Percentiles rank a stretch among this genome's conserved stretches.
These are phyloP conservation scores for Cryptococcus sp. DNA, from an alignment of 1,284 basidiomycete genomes.

Conservation along the genomic window DNA sequence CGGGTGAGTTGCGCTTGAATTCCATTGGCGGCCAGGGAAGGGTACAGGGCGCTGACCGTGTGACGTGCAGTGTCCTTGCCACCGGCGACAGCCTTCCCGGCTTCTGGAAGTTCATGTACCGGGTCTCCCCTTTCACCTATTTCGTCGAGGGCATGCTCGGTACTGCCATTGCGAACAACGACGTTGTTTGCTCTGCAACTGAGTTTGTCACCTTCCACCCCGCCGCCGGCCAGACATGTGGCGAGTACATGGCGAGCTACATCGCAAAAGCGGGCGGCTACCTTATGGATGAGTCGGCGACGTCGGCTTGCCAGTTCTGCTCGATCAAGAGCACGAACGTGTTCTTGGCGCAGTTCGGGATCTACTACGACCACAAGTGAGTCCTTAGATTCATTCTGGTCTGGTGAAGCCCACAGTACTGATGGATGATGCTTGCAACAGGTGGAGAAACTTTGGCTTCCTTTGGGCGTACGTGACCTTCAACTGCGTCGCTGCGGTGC, in stretches of 20 bases:
- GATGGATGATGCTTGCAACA: background rate
- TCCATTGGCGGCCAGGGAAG: background rate
- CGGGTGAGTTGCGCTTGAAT: slow-evolving; percentile 27
- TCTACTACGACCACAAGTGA: slow-evolving; percentile 55
- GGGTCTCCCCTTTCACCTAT: slow-evolving; percentile 67
- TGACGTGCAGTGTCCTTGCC: slow-evolving; percentile 51
- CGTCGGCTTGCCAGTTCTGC: slow-evolving; percentile 49
- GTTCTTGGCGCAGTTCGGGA: slow-evolving; percentile 59
- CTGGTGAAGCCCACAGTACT: background rate
- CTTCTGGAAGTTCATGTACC: slow-evolving; percentile 84
- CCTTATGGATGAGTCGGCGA: slow-evolving; percentile 36
- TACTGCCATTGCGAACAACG: slow-evolving; percentile 41
- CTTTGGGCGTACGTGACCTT: slow-evolving; percentile 63
- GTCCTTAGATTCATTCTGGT: slow-evolving; percentile 17
- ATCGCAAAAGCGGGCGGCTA: slow-evolving; percentile 46
- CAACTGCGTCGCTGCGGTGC: slow-evolving; percentile 52
- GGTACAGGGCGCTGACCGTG: slow-evolving; percentile 9
- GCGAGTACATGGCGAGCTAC: slow-evolving; percentile 46
- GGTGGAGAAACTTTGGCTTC: slow-evolving; percentile 65
- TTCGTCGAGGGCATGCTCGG: slow-evolving; percentile 50
- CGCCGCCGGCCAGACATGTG: slow-evolving; percentile 51
- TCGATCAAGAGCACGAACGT: slow-evolving; percentile 56
- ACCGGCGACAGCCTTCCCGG: slow-evolving; percentile 53
- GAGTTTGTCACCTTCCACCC: slow-evolving; percentile 49
- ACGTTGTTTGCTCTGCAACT: slow-evolving; percentile 47